Base-by-base conservation (phyloP, 1,139 yeast species). In the Kluyveromyces marxianus region DNA sequence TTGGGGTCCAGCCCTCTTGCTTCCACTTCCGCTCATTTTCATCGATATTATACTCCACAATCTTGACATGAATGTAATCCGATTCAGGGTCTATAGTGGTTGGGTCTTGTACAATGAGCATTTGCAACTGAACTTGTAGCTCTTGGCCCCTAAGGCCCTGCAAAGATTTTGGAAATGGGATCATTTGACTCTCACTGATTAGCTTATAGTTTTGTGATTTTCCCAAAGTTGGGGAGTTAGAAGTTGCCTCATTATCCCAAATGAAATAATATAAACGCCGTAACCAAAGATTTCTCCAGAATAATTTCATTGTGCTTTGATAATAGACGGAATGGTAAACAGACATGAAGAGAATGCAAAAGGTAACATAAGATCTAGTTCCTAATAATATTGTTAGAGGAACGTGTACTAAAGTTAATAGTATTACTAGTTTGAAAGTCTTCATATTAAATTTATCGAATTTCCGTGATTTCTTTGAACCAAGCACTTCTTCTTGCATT, bases 1-100 rank as follows among this genome's bases (percentile, higher is more conserved):
- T 45, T 3, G 47, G 40, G n/a, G 48, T 45, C 66, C 66, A 62
- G 38, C 50, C 51, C 21, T 49, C 45, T 29, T 44, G 42, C 36
- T 50, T 44, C 66, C 66, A 61, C 47, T 60, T 60, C 34, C 67
- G 50, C 45, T 62, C 59, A 44, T 59, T 60, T 48, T 59, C 63
- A 28, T 52, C 41, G 14, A 59, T 46, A 8, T 44, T 39, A 14
- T 57, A 41, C 42, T 57, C 59, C 4, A 59, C 48, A 7, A 42
- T 25, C 33, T 41, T 37, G 36, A 45, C 45, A 33, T 30, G 41
- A 42, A 42, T 36, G 34, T 36, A 26, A 35, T 37, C 38, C 24
- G 46, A 43, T 10, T 45, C 43, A 2, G 46, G 44, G 21, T 52
- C 50, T 7, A 40, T 35, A n/a, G 31, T 40, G 2, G 14, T 34